These are phyloP conservation scores for Choanephora cucurbitarum DNA, from an alignment of 371 early-diverging fungal species.

Conservation along the genomic window DNA sequence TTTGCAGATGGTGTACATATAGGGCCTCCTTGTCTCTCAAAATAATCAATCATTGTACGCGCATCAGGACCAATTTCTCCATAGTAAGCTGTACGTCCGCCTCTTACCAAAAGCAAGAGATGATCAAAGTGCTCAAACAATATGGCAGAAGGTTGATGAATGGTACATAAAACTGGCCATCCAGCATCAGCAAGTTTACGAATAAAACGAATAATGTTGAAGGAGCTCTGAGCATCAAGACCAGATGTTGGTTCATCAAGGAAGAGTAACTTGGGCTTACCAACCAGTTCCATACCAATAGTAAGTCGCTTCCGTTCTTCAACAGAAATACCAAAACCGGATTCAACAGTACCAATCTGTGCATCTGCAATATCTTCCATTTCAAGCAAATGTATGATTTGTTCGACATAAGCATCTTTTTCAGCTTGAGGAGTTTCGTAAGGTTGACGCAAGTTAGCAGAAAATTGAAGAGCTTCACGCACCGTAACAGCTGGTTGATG, in stretches of 20 bases:
- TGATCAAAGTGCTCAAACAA: conserved; percentile 68
- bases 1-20: conserved; percentile 52
- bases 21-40: conserved; percentile 53
- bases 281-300: conserved; percentile 71
- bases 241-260: conserved; percentile 86
- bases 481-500: conserved; percentile 65
- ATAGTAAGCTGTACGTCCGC: conserved; percentile 61
- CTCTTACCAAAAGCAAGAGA: conserved; percentile 67
- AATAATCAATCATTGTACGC: conserved; percentile 51
- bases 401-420: conserved; percentile 61
- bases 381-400: conserved; percentile 60
- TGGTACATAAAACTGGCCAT: conserved; percentile 61
- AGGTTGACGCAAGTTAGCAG: conserved; percentile 66
- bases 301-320: conserved; percentile 69
- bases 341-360: conserved; percentile 48
- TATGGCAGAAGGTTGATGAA: conserved; percentile 67
- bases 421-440: conserved; percentile 49
- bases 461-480: conserved; percentile 68
- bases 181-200: conserved; percentile 59
- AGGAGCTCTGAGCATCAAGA: conserved; percentile 67
- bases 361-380: conserved; percentile 58
- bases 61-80: conserved; percentile 58
- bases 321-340: conserved; percentile 51
- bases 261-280: conserved; percentile 70
- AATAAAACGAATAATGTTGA: conserved; percentile 66